Evolutionary conservation across 2,329 filamentous ascomycete genomes (phyloP), one percentile per base, ranked within the genome.

Genomic region (Whalleya microplaca): DNA sequence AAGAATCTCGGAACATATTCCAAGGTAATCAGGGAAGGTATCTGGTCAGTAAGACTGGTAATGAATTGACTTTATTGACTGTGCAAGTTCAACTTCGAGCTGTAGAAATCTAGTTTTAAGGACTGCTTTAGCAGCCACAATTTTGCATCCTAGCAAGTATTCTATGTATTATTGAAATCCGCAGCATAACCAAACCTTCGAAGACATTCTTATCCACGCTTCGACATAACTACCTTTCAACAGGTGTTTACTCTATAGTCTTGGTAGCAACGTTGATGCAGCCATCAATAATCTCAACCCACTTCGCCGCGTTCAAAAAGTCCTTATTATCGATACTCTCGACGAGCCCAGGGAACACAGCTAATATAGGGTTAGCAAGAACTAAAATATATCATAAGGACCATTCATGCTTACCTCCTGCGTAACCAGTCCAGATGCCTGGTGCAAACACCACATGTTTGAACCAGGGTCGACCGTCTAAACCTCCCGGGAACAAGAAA

Each of bases 391-490:
- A 21, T 19, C 32, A 6, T 21, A 16, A 21, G 21, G n/a, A 18
- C n/a, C 16, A 8, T 16, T 14, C 21, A 49, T 47, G 76, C 81
- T 74, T 67, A 87, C 85, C 84, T 69, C 92, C 93, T 0, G 92
- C 80, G 73, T 97, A 97, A 0, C 93, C 93, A 0, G 92, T 96
- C 92, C 92, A 96, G 46, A 94, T 72, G 0, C 93, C 93, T 0
- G 93, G 93, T 1, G 93, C 93, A 74, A 96, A 97, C 1, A 97
- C 89, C 2, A 96, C 89, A 68, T 97, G 94, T 77, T 97, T 97
- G 78, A 94, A 98, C 92, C 92, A 97, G 21, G 79, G 78, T 57
- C 94, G 80, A 1, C 86, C 85, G 71, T 96, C 93, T 19, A 98
- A 75, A 0, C 94, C 94, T 2, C 82, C 79, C 3, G 84, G 75